These are phyloP conservation scores for Lycium barbarum DNA, from an alignment of 257 asterid genomes.

Conservation along the genomic window DNA sequence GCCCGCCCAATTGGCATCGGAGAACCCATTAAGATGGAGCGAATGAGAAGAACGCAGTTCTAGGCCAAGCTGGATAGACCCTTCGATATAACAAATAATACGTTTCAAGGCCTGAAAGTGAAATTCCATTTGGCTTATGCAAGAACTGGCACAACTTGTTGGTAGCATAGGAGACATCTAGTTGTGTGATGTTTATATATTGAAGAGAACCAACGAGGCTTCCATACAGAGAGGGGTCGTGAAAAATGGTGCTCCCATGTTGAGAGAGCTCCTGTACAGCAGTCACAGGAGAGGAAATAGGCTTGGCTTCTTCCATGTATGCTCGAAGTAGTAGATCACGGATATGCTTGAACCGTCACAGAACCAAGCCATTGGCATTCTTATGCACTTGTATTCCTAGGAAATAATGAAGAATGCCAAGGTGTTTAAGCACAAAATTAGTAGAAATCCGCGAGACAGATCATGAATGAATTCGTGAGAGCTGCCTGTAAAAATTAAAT, in stretches of 20 bases:
- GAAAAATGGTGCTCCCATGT: not conserved
- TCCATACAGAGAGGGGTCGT: no score
- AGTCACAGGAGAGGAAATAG: not conserved
- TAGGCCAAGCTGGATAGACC: not conserved
- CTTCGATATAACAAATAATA: not conserved
- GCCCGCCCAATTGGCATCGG: not conserved
- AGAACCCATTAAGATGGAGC: not conserved
- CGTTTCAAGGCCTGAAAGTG: not conserved
- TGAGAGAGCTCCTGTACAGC: not conserved
- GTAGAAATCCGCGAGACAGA: not conserved
- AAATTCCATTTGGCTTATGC: not conserved
- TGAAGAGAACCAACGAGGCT: no score
- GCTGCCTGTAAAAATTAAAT: constrained; percentile 3
- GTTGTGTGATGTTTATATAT: no score
- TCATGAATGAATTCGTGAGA: not conserved
- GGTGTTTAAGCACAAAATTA: not conserved
- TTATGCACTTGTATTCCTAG: not conserved
- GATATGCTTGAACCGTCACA: not conserved
- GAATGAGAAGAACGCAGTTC: not conserved
- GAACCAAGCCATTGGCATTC: not conserved
- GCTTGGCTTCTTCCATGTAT: not conserved
- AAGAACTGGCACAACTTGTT: not conserved
- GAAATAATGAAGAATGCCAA: not conserved
- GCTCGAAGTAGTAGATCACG: not conserved
- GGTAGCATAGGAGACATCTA: no score